These are phyloP conservation scores for Candida suzukii DNA, from an alignment of 805 yeast species.

Conservation along the genomic window DNA sequence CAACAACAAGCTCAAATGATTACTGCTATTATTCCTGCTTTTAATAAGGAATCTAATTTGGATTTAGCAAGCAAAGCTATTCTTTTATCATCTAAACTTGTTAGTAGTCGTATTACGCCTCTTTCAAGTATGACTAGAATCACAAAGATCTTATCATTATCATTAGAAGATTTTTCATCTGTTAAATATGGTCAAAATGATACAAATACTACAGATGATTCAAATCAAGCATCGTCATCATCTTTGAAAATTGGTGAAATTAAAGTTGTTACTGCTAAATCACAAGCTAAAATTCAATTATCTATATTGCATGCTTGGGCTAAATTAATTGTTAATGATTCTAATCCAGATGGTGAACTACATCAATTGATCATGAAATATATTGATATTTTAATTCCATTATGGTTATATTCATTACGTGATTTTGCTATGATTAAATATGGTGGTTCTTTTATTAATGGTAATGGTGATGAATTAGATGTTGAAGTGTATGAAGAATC, in stretches of 20 bases:
- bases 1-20: slow-evolving; percentile 94
- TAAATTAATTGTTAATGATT: slow-evolving; percentile 33
- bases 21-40: slow-evolving; percentile 84
- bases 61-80: slow-evolving; percentile 72
- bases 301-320: slow-evolving; percentile 74
- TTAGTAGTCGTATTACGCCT: slow-evolving; percentile 52
- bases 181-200: slow-evolving; percentile 15
- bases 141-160: slow-evolving; percentile 53
- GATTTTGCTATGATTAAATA: slow-evolving; percentile 69
- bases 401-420: slow-evolving; percentile 73
- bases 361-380: slow-evolving; percentile 47
- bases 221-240: slow-evolving; percentile 19
- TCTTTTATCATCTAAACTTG: slow-evolving; percentile 67
- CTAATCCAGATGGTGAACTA: slow-evolving; percentile 34
- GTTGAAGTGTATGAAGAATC: slow-evolving; percentile 43
- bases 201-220: slow-evolving; percentile 17
- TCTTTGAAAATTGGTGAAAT: slow-evolving; percentile 51
- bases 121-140: slow-evolving; percentile 46
- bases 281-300: slow-evolving; percentile 49
- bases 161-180: slow-evolving; percentile 51
- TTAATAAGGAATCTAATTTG: slow-evolving; percentile 64
- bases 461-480: slow-evolving; percentile 37
- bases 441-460: slow-evolving; percentile 24
- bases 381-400: slow-evolving; percentile 52
- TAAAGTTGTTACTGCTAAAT: slow-evolving; percentile 34